These are phyloP conservation scores for Chlamydomonas eustigma DNA, from an alignment of 139 green algal species.

Conservation along the genomic window DNA sequence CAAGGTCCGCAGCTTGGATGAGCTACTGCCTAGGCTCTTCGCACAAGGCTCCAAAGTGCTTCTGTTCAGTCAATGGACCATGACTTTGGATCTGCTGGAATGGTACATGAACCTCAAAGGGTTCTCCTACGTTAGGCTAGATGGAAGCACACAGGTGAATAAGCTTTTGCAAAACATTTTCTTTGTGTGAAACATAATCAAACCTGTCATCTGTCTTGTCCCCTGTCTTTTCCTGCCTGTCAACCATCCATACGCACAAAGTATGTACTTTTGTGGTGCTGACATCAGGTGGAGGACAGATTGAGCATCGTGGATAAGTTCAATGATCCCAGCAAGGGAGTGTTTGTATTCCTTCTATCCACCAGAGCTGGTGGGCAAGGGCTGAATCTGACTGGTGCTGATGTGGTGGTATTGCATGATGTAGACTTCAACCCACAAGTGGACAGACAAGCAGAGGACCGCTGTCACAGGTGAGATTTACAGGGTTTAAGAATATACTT, in stretches of 20 bases:
- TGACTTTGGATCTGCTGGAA: slow-evolving; percentile 88
- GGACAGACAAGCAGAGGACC: slow-evolving; percentile 73
- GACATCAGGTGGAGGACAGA: slow-evolving; percentile 68
- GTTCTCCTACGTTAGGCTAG: slow-evolving; percentile 71
- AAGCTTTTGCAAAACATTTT: too few relatives aligned
- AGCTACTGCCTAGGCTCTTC: slow-evolving; percentile 48
- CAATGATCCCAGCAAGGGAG: slow-evolving; percentile 48
- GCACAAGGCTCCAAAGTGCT: slow-evolving; percentile 46
- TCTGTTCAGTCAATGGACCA: slow-evolving; percentile 68
- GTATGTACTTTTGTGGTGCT: neutral
- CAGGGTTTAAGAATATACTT: neutral
- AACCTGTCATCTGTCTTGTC: neutral
- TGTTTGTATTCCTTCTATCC: slow-evolving; percentile 91
- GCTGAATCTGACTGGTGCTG: slow-evolving; percentile 91
- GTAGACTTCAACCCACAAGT: slow-evolving; percentile 92
- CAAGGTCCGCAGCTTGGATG: slow-evolving; percentile 38
- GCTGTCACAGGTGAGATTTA: slow-evolving; percentile 40
- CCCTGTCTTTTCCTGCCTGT: neutral
- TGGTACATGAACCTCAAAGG: slow-evolving; percentile 58
- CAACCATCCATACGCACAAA: too few relatives aligned
- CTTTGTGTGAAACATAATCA: neutral
- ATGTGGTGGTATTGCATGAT: slow-evolving; percentile 94
- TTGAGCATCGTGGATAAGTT: slow-evolving; percentile 81
- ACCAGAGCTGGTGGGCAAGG: slow-evolving; percentile 87
- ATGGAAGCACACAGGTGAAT: slow-evolving; percentile 71